Evolutionary conservation across 2,329 filamentous ascomycete genomes (phyloP).

Genomic region (Ophiostoma sp.): DNA sequence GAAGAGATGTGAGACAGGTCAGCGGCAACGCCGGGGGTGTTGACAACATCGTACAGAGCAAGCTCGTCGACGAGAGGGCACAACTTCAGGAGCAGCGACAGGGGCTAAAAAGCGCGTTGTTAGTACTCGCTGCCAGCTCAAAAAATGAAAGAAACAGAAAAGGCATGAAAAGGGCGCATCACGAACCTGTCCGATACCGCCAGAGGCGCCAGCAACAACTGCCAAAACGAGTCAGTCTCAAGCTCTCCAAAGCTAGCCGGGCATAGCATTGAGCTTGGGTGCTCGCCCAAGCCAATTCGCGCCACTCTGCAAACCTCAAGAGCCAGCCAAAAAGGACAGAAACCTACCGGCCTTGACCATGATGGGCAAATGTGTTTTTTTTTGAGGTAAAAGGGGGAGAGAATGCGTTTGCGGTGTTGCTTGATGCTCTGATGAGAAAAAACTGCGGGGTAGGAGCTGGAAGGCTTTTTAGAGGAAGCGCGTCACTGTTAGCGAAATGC

Average conservation of each 20-base stretch:
- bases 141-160: neutral
- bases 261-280: neutral
- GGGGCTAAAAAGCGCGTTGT: slow-evolving; percentile 63
- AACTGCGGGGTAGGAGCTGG: slow-evolving; percentile 33
- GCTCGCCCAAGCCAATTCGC: neutral
- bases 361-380: slow-evolving; percentile 31
- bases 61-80: slow-evolving; percentile 87
- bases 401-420: slow-evolving; percentile 17
- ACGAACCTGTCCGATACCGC: slow-evolving; percentile 95
- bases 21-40: slow-evolving; percentile 92
- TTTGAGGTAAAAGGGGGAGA: slow-evolving; percentile 13
- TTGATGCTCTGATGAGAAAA: slow-evolving; percentile 16
- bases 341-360: slow-evolving; percentile 44
- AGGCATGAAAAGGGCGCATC: neutral
- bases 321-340: neutral
- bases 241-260: neutral
- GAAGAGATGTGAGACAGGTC: slow-evolving; percentile 98
- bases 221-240: slow-evolving; percentile 14
- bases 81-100: slow-evolving; percentile 94
- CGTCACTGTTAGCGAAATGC: slow-evolving; percentile 2
- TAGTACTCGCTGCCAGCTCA: neutral
- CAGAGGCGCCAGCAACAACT: slow-evolving; percentile 92
- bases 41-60: slow-evolving; percentile 98
- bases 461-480: slow-evolving; percentile 11
- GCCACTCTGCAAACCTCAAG: neutral